Conservation (phyloP, 2,329 filamentous ascomycete species). For the Xylogone sp. region DNA sequence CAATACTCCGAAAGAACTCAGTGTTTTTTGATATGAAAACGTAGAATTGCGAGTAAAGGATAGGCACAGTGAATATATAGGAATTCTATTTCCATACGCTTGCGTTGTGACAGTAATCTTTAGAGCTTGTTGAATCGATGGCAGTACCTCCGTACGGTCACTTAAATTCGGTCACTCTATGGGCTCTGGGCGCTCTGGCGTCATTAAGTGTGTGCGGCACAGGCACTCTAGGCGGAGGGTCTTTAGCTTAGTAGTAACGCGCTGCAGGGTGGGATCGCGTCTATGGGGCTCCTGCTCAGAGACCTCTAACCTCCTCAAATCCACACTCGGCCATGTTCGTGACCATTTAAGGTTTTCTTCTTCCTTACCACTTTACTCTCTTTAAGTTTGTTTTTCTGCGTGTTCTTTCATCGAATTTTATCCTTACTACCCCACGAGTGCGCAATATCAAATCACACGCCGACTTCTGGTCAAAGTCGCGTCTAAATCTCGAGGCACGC, state of each 20-base stretch:
- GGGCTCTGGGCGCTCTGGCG: not conserved
- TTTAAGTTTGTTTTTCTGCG: slow-evolving; percentile 5
- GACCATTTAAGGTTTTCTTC: slow-evolving; percentile 20
- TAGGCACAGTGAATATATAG: too few species aligned
- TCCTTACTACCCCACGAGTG: not conserved
- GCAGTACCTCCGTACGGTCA: too few species aligned
- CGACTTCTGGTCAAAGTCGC: slow-evolving; percentile 9
- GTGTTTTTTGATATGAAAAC: too few species aligned
- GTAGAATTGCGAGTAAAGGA: too few species aligned
- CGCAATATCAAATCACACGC: slow-evolving; percentile 1
- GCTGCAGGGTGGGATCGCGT: not conserved
- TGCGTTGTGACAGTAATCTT: too few species aligned
- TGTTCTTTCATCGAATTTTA: slow-evolving; percentile 4
- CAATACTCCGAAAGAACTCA: too few species aligned
- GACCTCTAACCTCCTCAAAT: not conserved
- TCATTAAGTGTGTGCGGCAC: not conserved
- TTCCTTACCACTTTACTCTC: slow-evolving; percentile 5
- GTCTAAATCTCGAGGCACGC: slow-evolving; percentile 9
- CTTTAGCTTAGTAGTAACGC: not conserved
- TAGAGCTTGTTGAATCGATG: too few species aligned
- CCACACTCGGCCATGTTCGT: slow-evolving; percentile 18
- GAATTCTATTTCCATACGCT: too few species aligned
- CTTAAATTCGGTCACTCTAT: too few species aligned
- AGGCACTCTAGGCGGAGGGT: not conserved
- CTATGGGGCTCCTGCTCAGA: not conserved